Evolutionary conservation across 176 grass and related monocot genomes (phyloP).

Genomic region (Bromus sterilis): DNA sequence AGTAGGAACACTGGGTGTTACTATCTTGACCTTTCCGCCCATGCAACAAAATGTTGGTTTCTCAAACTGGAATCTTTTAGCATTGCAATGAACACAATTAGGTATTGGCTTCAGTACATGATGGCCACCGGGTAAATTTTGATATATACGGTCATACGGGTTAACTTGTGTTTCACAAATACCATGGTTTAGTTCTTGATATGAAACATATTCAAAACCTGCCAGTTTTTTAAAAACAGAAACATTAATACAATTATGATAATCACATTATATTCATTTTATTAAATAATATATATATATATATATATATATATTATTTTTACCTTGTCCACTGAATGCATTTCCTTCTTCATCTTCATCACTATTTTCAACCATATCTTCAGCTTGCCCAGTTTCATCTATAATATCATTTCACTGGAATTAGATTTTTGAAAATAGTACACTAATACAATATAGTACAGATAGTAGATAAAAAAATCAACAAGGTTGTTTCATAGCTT

Average conservation of each 20-base stretch:
- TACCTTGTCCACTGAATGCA: not conserved
- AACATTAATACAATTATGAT: too few relatives aligned
- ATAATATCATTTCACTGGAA: too few relatives aligned
- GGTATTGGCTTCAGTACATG: not conserved
- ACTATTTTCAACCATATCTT: not conserved
- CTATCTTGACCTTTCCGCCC: not conserved
- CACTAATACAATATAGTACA: too few relatives aligned
- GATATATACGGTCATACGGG: not conserved
- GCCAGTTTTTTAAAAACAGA: too few relatives aligned
- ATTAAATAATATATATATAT: too few relatives aligned
- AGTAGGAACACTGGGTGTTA: not conserved
- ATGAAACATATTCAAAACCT: not conserved
- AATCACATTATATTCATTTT: too few relatives aligned
- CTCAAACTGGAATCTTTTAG: constrained; percentile 5
- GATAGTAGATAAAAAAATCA: too few relatives aligned
- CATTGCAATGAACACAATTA: not conserved
- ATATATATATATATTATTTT: too few relatives aligned
- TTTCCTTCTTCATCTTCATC: not conserved
- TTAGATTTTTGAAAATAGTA: too few relatives aligned
- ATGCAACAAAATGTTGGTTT: constrained; percentile 18
- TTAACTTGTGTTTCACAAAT: not conserved
- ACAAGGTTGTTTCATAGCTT: too few relatives aligned
- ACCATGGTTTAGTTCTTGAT: not conserved
- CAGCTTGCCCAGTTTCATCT: not conserved
- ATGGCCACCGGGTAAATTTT: not conserved